Evolutionary conservation across 2,329 filamentous ascomycete genomes (phyloP), one percentile per base, ranked within the genome.

Genomic region (Fonsecaea erecta): DNA sequence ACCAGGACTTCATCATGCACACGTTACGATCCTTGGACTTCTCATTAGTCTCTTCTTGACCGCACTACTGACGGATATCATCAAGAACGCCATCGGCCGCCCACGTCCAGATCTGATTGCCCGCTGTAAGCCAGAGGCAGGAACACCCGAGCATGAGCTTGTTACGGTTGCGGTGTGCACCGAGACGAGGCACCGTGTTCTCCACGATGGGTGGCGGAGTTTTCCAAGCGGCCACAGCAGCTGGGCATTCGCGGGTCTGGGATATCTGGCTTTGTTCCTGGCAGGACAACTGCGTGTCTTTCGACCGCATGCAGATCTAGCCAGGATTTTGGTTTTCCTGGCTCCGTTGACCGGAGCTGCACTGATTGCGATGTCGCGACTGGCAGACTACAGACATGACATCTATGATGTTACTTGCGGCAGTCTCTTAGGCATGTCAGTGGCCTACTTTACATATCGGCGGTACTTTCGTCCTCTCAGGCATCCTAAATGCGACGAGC

Each of bases 71-170:
- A 98, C 95, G 52, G 93, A 98, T 75, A 81, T 94, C 30, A 84
- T 98, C 74, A 99, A 99, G 79, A 97, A 96, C 75, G 85, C 90
- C 9, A 90, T 94, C 28, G 92, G 92, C 8, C 82, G 92, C 11
- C 92, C 93, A 32, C 86, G 94, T 6, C 94, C 94, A 3, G 94
- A 98, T 77, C 81, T 97, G 37, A 86, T 98, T 48, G 88, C 90
- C n/a, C 88, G 95, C 40, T 99, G 95, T 79, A 88, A 90, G 69
- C 93, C 95, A 0, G 79, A 76, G 62, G 76, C 81, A 14, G 85
- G 83, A 7, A 87, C 86, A 0, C 82, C 86, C 0, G 78, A 78
- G 57, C 80, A 87, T 68, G 72, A 78, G 34, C 77, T 89, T 54
- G 83, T 89, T 30, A 74, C 76, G 12, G 79, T 78, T 70, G 76